Conservation (phyloP, 2,329 filamentous ascomycete genomes). For the Alternaria ventricosa region DNA sequence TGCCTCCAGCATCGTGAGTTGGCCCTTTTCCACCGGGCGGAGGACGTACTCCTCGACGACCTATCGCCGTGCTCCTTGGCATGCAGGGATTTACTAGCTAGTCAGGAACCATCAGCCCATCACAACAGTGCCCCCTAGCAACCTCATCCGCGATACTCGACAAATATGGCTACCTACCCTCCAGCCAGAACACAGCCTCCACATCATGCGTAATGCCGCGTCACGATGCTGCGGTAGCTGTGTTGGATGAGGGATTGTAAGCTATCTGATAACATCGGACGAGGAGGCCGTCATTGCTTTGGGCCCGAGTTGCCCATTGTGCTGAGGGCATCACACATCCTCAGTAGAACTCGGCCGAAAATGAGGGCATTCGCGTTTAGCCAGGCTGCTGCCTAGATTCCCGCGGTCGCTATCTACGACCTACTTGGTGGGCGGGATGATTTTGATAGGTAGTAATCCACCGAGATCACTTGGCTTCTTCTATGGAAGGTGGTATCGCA, state of each 20-base stretch:
- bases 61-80: conserved; percentile 7
- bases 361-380: neutral
- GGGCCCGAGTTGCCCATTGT: neutral
- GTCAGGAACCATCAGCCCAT: conserved; percentile 9
- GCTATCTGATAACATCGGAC: neutral
- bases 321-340: neutral
- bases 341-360: neutral
- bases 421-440: neutral
- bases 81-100: conserved; percentile 9
- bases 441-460: neutral
- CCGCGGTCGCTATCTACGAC: neutral
- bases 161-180: neutral
- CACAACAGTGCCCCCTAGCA: neutral
- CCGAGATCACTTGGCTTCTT: neutral
- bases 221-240: neutral
- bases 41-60: neutral
- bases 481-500: neutral
- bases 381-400: neutral
- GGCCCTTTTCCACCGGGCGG: neutral
- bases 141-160: neutral
- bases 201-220: neutral
- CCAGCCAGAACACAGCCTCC: neutral
- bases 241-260: neutral
- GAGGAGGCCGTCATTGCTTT: neutral
- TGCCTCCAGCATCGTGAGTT: neutral